phyloP scores from a whole-genome alignment of 495 filamentous ascomycete genomes.

The Penicillium ochrochloron region DNA sequence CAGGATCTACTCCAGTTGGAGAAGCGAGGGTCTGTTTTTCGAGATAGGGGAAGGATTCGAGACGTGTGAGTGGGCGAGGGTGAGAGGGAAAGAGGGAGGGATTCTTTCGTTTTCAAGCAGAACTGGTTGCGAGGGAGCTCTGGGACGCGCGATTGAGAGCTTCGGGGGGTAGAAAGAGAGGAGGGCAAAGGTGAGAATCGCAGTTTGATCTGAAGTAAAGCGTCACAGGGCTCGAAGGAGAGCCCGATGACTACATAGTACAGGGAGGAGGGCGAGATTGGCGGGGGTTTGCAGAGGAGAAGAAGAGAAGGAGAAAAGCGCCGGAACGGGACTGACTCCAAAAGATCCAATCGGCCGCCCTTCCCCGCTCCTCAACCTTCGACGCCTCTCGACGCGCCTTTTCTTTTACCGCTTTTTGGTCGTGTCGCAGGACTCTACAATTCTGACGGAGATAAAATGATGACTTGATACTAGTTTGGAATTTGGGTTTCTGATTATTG shows the following conservation, averaged over 20 bases:
- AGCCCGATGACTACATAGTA: conserved; percentile 55
- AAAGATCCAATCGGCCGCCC: conserved; percentile 41
- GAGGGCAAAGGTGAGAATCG: conserved; percentile 31
- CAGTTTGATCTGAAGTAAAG: conserved; percentile 37
- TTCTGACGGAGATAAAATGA: background rate
- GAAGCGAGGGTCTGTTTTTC: conserved; percentile 15
- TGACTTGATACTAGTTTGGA: background rate
- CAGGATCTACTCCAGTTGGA: conserved; percentile 5
- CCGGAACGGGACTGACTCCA: conserved; percentile 42
- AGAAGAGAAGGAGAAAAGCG: conserved; percentile 41
- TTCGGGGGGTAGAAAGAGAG: conserved; percentile 25
- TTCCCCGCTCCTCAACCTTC: conserved; percentile 40
- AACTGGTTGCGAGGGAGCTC: conserved; percentile 34
- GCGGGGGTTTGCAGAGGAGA: conserved; percentile 39
- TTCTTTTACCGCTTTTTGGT: conserved; percentile 20
- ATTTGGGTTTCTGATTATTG: background rate
- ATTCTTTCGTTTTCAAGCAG: conserved; percentile 23
- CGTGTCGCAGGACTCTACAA: conserved; percentile 13
- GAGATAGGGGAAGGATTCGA: conserved; percentile 14
- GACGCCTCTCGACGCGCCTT: conserved; percentile 15
- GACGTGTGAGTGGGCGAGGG: conserved; percentile 3
- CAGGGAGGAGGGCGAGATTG: conserved; percentile 33
- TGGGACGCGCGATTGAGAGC: conserved; percentile 35
- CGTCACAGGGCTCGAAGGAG: conserved; percentile 44
- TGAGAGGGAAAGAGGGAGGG: conserved; percentile 3